Evolutionary conservation across 2,329 filamentous ascomycete species (phyloP).

Genomic region (Claviceps spartinae): DNA sequence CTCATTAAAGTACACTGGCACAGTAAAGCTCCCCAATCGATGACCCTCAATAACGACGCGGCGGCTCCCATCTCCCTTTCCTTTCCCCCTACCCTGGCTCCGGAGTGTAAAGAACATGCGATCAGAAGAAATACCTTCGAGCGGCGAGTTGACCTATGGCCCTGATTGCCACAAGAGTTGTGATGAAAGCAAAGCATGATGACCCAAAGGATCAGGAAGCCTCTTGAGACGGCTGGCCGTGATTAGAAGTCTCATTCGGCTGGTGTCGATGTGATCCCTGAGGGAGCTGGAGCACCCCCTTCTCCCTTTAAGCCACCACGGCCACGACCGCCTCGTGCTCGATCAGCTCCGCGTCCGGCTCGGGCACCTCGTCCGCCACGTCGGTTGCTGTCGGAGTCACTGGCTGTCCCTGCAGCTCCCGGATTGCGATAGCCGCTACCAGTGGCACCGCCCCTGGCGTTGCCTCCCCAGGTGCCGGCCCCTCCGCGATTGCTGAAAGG

Average conservation of each 20-base stretch:
- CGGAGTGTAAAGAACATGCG: conserved; percentile 10
- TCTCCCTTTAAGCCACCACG: conserved; percentile 47
- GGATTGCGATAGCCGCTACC: conserved; percentile 74
- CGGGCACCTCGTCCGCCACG: conserved; percentile 42
- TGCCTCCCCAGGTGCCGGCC: conserved; percentile 54
- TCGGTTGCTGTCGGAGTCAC: conserved; percentile 47
- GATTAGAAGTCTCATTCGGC: conserved; percentile 12
- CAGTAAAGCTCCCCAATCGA: conserved; percentile 6
- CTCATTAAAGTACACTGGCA: conserved; percentile 26
- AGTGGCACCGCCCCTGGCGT: conserved; percentile 44
- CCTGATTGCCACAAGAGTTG: background rate
- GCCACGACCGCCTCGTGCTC: conserved; percentile 43
- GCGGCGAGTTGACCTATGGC: background rate
- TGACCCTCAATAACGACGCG: conserved; percentile 5
- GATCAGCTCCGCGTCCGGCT: conserved; percentile 44
- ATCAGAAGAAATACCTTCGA: conserved; percentile 2
- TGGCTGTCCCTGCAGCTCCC: conserved; percentile 64
- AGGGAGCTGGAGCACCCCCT: conserved; percentile 39
- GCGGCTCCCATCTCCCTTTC: conserved; percentile 1
- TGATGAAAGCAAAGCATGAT: background rate
- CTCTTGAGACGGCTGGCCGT: background rate
- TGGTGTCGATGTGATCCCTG: conserved; percentile 36
- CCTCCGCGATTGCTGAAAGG: conserved; percentile 46
- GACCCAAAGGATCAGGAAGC: background rate
- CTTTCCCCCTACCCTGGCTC: conserved; percentile 8